Base-by-base conservation (phyloP, 192 early-diverging fungal species). In the Glomus cerebriforme region DNA sequence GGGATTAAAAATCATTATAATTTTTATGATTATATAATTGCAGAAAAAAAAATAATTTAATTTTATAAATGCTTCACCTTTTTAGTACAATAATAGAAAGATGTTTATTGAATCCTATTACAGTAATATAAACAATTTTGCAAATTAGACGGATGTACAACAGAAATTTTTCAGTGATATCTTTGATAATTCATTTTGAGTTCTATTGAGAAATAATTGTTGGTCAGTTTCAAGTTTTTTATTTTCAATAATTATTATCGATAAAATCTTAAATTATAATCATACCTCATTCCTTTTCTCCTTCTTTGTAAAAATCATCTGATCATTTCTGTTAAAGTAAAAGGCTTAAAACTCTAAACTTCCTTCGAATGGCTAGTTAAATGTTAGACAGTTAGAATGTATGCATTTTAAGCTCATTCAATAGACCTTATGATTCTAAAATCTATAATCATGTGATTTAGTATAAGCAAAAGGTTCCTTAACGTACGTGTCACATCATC, bases 401-500 rank as follows among this genome's bases (percentile, higher is more conserved):
- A 54, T 54, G 49, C 49, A 54, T 54, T 54, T 54, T 54, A 7
- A 22, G 13, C 17, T 54, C 47, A 15, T 54, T 54, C 17, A 17
- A 19, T 19, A 49, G 15, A 49, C 17, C 4, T 49, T 19, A 54
- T 43, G 39, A 54, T 54, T 1, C 19, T 19, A 43, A 6, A 9
- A 43, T 9, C 10, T 22, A 54, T 7, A 22, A 22, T 54, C 49
- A 54, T 54, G 49, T 54, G 49, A 54, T 17, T 54, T 54, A 54
- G 39, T 10, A 43, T 1, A 19, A 19, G 17, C 19, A 15, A 54
- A 54, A 54, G 39, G 49, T 19, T 7, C 22, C 49, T 43, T 43
- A 60, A 66, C 32, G 64, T 66, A 66, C 64, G 29, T 37, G 66
- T 68, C 66, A 68, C 66, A 68, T 68, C 35, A 68, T 68, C 64